A percentile compares a stretch with the other conserved stretches of the same genome.
These are phyloP conservation scores for Chrysopogon serrulatus DNA, from an alignment of 176 grass and related monocot genomes.

Conservation along the genomic window DNA sequence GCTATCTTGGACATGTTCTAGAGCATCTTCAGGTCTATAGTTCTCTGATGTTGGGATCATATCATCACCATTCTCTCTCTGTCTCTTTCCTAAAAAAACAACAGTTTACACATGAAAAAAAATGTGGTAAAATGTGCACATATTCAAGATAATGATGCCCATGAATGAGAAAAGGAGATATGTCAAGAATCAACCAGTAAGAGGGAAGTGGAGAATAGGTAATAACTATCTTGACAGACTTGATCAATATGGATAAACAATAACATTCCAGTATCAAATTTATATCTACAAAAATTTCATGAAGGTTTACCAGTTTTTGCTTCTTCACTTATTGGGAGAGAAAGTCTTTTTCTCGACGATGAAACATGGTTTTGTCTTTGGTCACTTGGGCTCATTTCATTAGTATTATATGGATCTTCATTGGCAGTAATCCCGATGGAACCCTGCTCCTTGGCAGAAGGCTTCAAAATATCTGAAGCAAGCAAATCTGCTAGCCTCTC, in stretches of 20 bases:
- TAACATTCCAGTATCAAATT: background rate
- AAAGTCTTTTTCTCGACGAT: constrained; percentile 43
- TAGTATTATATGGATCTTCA: constrained; percentile 44
- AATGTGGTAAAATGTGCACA: background rate
- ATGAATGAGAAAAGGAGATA: background rate
- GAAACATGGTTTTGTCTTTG: constrained; percentile 42
- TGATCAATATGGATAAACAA: background rate
- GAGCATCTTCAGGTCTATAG: constrained; percentile 41
- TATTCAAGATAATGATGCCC: background rate
- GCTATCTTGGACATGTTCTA: constrained; percentile 23
- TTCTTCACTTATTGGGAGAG: constrained; percentile 53
- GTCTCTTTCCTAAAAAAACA: constrained; percentile 47
- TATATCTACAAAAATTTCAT: background rate
- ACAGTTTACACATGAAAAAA: background rate
- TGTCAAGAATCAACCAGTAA: background rate
- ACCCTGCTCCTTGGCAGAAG: constrained; percentile 50
- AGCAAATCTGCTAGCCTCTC: constrained; percentile 65
- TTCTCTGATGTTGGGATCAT: constrained; percentile 29
- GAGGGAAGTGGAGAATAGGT: background rate
- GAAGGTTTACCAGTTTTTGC: constrained; percentile 54
- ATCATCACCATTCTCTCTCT: constrained; percentile 34
- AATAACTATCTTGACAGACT: background rate
- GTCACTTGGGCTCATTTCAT: constrained; percentile 54
- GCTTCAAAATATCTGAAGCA: constrained; percentile 56
- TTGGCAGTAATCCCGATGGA: constrained; percentile 52